Evolutionary conservation across 257 asterid species (phyloP).

Genomic region (Rauvolfia tetraphylla): DNA sequence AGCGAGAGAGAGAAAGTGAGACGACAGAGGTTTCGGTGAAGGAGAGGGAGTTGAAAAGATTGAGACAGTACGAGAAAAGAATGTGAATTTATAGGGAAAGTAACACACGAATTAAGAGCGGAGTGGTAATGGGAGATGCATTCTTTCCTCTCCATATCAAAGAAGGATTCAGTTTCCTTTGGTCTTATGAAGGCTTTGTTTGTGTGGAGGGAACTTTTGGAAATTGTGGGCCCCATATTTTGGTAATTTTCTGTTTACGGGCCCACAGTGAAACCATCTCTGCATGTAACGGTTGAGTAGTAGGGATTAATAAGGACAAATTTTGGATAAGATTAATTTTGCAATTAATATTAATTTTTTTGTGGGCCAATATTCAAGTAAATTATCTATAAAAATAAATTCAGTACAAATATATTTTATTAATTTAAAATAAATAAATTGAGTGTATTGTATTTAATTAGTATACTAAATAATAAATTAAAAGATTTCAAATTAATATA

Average conservation of each 20-base stretch:
- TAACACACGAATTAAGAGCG: conserved; percentile 10
- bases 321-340: background rate
- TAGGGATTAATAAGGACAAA: background rate
- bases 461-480: too few species aligned
- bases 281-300: background rate
- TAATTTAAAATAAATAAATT: too few species aligned
- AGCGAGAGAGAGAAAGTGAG: background rate
- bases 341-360: too few species aligned
- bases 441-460: too few species aligned
- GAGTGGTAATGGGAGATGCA: background rate
- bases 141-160: background rate
- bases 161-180: background rate
- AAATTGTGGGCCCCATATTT: background rate
- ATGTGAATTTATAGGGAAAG: conserved; percentile 2
- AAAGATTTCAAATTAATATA: too few species aligned
- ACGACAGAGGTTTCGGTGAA: background rate
- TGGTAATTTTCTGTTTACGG: background rate
- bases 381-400: too few species aligned
- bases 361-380: too few species aligned
- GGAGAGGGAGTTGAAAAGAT: background rate
- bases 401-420: too few species aligned
- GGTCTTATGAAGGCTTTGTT: background rate
- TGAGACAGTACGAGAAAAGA: background rate
- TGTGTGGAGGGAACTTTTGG: conserved; percentile 21
- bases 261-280: background rate